A percentile compares a stretch with the other conserved stretches of the same genome.
Evolutionary conservation across 345 rosid species (phyloP).

Genomic region (Brassica juncea): DNA sequence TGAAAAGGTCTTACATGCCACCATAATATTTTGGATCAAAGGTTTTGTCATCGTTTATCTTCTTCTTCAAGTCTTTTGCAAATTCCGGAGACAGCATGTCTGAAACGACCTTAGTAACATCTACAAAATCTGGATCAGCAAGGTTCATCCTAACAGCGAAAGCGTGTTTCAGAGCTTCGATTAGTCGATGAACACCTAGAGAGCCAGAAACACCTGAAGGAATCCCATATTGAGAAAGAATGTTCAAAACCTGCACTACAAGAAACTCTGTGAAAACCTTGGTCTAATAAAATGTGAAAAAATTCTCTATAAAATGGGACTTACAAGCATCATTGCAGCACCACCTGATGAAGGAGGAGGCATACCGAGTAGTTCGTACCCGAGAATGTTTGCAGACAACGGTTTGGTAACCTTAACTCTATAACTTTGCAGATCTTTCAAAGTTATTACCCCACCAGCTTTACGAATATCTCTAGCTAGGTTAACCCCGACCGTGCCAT

Average conservation of each 20-base stretch:
- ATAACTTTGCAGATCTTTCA: constrained; percentile 52
- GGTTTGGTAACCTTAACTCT: constrained; percentile 50
- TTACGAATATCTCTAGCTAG: constrained; percentile 48
- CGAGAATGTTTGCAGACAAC: constrained; percentile 42
- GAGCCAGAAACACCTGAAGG: constrained; percentile 47
- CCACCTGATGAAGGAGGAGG: constrained; percentile 72
- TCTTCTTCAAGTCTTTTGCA: constrained; percentile 47
- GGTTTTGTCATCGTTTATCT: constrained; percentile 56
- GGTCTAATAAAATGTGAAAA: neutral
- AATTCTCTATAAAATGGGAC: neutral
- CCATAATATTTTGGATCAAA: constrained; percentile 55
- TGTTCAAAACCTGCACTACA: constrained; percentile 52
- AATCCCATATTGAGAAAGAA: constrained; percentile 51
- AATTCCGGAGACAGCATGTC: constrained; percentile 62
- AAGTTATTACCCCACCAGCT: constrained; percentile 59
- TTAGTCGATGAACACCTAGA: constrained; percentile 53
- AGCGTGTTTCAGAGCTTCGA: constrained; percentile 67
- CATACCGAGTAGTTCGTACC: constrained; percentile 53
- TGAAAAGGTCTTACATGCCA: constrained; percentile 43
- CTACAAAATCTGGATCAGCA: constrained; percentile 60
- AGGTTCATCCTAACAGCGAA: constrained; percentile 69
- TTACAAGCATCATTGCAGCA: constrained; percentile 57
- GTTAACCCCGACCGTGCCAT: constrained; percentile 51
- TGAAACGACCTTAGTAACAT: constrained; percentile 45
- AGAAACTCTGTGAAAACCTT: constrained; percentile 5